Evolutionary conservation across 1,284 basidiomycete genomes (phyloP).

Genomic region (Irpex sp.): DNA sequence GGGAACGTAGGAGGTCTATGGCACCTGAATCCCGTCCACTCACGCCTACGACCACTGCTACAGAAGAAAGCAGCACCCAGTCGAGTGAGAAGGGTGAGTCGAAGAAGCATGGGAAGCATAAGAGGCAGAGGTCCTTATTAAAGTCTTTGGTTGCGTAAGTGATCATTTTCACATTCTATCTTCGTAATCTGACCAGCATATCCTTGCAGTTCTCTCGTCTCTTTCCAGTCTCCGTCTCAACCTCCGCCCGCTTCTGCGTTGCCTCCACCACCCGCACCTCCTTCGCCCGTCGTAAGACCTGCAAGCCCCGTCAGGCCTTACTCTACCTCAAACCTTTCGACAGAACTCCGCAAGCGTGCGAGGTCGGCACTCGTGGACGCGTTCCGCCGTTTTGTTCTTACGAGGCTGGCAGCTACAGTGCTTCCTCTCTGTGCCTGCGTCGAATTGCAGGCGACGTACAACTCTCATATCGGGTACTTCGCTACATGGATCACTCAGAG

Average conservation of each 20-base stretch:
- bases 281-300: constrained; percentile 22
- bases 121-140: constrained; percentile 61
- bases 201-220: constrained; percentile 9
- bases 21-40: neutral
- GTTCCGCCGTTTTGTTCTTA: constrained; percentile 65
- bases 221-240: constrained; percentile 10
- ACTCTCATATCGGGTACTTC: neutral
- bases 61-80: neutral
- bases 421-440: constrained; percentile 1
- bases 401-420: constrained; percentile 28
- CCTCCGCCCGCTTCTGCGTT: constrained; percentile 22
- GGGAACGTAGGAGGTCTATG: constrained; percentile 27
- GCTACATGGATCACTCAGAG: constrained; percentile 47
- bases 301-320: constrained; percentile 12
- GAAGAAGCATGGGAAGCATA: constrained; percentile 35
- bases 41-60: constrained; percentile 5
- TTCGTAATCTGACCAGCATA: neutral
- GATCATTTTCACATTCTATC: constrained; percentile 19
- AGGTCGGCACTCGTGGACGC: constrained; percentile 74
- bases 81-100: neutral
- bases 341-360: constrained; percentile 59
- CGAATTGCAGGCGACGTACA: constrained; percentile 30
- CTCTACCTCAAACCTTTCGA: constrained; percentile 4
- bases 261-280: constrained; percentile 17
- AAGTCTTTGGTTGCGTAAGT: constrained; percentile 62